Evolutionary conservation across 345 rosid species (phyloP), one percentile per base, ranked within the genome.

Genomic region (Populus pruinosa): DNA sequence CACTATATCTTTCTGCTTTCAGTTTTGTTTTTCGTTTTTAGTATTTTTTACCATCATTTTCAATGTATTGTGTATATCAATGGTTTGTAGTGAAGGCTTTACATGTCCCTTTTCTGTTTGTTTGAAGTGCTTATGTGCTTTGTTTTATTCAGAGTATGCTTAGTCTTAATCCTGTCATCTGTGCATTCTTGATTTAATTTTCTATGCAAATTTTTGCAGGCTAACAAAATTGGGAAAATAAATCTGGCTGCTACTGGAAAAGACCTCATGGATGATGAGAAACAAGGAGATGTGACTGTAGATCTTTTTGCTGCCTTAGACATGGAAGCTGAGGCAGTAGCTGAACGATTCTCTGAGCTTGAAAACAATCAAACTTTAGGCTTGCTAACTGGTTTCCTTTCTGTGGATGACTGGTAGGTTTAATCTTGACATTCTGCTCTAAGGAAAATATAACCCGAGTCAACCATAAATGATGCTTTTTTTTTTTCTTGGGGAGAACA

Each of bases 201-300:
- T n/a, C 18, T 20, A 47, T 35, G 31, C 59, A 31, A 38, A 49
- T 53, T 61, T 82, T 16, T 83, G 80, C 84, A 94, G 99, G 99
- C 99, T 78, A 91, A 92, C 83, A 96, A 92, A 87, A 94, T 96
- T 77, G 99, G 99, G 62, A 94, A 87, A 84, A 94, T 96, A 87
- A 96, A 96, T 84, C 95, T 96, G 71, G 99, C 99, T 85, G 99
- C 99, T 59, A 94, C 92, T 59, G 99, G 99, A 79, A 96, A 92
- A 87, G 99, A 96, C 88, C 95, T 96, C 79, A 93, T 96, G 98
- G 99, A 96, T 76, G 99, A 96, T 50, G 99, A 96, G 82, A 96
- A 96, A 76, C 99, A 86, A 87, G 99, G 92, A 85, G 98, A 96
- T 85, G 94, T 96, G 73, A 91, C 91, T 6, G 68, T 92, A 77